Evolutionary conservation across 2,329 filamentous ascomycete genomes (phyloP).

Genomic region (Xylaria digitata): DNA sequence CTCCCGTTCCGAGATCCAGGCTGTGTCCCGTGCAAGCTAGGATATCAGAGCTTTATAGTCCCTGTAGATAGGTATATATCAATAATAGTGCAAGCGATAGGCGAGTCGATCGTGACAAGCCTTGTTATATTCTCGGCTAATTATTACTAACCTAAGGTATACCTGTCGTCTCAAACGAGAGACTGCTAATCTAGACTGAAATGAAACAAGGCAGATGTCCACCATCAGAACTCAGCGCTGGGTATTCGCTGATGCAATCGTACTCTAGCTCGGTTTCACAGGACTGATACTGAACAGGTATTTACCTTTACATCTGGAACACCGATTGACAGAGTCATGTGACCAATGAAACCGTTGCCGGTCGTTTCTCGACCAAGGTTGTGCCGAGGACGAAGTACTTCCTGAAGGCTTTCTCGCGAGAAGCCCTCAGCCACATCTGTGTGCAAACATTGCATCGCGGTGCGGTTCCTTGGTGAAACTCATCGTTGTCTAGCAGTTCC

Average conservation of each 20-base stretch:
- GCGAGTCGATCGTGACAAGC: constrained; percentile 31
- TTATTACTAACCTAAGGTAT: constrained; percentile 10
- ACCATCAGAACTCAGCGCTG: constrained; percentile 3
- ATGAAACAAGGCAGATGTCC: constrained; percentile 21
- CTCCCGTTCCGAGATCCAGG: constrained; percentile 47
- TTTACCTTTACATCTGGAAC: constrained; percentile 21
- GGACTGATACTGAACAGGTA: constrained; percentile 18
- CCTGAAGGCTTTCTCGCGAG: constrained; percentile 19
- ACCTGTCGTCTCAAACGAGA: constrained; percentile 1
- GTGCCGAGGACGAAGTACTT: constrained; percentile 23
- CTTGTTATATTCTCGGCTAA: constrained; percentile 22
- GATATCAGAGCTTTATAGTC: constrained; percentile 36
- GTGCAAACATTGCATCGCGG: constrained; percentile 34
- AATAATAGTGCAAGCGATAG: constrained; percentile 41
- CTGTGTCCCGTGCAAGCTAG: constrained; percentile 31
- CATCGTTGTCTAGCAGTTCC: constrained; percentile 41
- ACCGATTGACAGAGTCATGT: constrained; percentile 29
- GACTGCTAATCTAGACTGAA: constrained; percentile 2
- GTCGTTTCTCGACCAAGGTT: constrained; percentile 7
- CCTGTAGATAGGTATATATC: constrained; percentile 19
- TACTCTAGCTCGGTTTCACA: constrained; percentile 29
- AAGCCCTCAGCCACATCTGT: constrained; percentile 21
- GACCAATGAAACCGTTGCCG: constrained; percentile 29
- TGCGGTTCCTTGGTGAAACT: constrained; percentile 26
- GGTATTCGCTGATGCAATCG: constrained; percentile 17